A percentile compares a stretch with the other conserved stretches of the same genome.
phyloP scores from a whole-genome alignment of 1,139 yeast genomes.

The Citeromyces siamensis region DNA sequence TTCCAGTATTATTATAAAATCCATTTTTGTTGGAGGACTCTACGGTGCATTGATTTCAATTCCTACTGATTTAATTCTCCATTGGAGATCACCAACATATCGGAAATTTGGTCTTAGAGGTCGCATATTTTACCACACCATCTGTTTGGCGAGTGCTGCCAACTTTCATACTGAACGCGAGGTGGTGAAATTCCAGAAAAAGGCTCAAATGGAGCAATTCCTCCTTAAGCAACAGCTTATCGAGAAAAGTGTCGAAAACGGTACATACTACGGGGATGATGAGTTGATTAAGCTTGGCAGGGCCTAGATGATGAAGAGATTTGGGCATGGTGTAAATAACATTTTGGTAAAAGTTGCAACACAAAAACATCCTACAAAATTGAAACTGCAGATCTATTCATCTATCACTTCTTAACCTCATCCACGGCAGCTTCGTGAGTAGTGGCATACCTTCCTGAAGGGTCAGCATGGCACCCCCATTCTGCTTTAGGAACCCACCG shows the following conservation, averaged over 20 bases:
- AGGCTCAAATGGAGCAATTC: conserved; percentile 17
- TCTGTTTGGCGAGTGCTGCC: conserved; percentile 20
- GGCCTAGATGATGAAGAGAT: too few species aligned
- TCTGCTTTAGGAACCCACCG: conserved; percentile 99
- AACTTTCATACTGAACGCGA: conserved; percentile 19
- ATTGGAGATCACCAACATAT: conserved; percentile 21
- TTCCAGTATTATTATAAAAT: conserved; percentile 13
- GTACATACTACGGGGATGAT: conserved; percentile 17
- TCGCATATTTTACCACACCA: conserved; percentile 20
- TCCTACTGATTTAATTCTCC: conserved; percentile 18
- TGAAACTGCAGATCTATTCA: too few species aligned
- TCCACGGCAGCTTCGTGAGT: conserved; percentile 61
- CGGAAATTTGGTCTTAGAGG: conserved; percentile 20
- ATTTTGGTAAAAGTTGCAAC: too few species aligned
- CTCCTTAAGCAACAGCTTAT: conserved; percentile 16
- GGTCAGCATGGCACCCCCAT: conserved; percentile 99
- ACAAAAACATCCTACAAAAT: too few species aligned
- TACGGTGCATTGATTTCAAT: conserved; percentile 21
- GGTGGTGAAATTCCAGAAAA: conserved; percentile 18
- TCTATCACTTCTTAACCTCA: conserved; percentile 6
- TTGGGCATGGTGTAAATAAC: too few species aligned
- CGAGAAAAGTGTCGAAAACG: conserved; percentile 18
- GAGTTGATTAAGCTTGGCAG: conserved; percentile 3
- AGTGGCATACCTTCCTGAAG: conserved; percentile 93
- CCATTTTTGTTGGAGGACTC: conserved; percentile 18